Evolutionary conservation across 306 rosid species (phyloP).

Genomic region (Rosa persica): DNA sequence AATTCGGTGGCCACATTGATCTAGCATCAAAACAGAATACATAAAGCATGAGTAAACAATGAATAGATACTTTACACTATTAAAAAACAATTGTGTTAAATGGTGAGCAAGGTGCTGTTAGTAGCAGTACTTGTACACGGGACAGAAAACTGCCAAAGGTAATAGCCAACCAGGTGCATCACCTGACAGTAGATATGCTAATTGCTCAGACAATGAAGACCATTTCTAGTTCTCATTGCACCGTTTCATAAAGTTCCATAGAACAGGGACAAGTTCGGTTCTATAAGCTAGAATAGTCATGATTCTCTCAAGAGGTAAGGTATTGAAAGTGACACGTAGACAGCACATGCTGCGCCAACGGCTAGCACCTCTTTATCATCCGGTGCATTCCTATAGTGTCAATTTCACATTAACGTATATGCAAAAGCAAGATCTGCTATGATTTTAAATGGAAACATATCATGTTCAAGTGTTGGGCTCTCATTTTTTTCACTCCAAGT

Average conservation of each 20-base stretch:
- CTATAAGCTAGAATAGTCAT: conserved; percentile 95
- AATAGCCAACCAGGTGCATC: conserved; percentile 97
- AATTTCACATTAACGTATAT: too few species aligned
- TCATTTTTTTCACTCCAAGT: too few species aligned
- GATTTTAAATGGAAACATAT: too few species aligned
- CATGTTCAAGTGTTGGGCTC: too few species aligned
- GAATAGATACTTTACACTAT: conserved; percentile 11
- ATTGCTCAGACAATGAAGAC: conserved; percentile 69
- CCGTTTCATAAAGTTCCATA: conserved; percentile 89
- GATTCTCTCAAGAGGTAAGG: conserved; percentile 78
- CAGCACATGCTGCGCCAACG: conserved; percentile 87
- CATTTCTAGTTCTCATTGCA: conserved; percentile 87
- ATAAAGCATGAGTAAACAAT: conserved; percentile 1
- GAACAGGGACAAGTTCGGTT: conserved; percentile 90
- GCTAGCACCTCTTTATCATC: conserved; percentile 79
- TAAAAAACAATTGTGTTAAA: conserved; percentile 7
- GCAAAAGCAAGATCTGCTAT: too few species aligned
- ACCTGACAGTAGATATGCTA: conserved; percentile 66
- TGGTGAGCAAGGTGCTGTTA: not conserved
- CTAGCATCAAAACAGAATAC: conserved; percentile 14
- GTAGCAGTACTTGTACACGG: conserved; percentile 82
- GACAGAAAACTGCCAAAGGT: conserved; percentile 94
- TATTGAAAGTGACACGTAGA: conserved; percentile 78
- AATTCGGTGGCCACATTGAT: conserved; percentile 22
- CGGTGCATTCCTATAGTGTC: too few species aligned